Conservation (phyloP, 2,329 filamentous ascomycete species). For the Diaporthe australafricana region DNA sequence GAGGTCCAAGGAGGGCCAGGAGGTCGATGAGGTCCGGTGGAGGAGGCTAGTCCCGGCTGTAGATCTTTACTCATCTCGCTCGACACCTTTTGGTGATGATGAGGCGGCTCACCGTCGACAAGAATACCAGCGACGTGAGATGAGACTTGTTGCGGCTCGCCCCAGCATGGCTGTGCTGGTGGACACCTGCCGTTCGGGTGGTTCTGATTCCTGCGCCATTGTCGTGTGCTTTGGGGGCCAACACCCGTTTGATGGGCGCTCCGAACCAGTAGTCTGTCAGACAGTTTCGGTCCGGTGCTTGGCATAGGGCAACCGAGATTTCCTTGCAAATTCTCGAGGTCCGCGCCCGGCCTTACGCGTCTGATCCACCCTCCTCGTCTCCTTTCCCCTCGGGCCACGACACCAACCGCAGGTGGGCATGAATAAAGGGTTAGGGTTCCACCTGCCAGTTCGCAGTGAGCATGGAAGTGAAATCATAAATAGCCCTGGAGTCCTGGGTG, state of each 20-base stretch:
- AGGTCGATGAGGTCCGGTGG: slow-evolving; percentile 8
- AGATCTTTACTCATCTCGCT: not conserved
- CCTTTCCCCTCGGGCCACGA: not conserved
- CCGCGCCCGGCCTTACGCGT: not conserved
- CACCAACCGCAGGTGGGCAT: not conserved
- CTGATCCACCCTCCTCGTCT: not conserved
- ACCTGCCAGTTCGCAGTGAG: too few species aligned
- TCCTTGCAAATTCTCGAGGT: not conserved
- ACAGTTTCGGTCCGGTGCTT: not conserved
- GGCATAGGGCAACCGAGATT: slow-evolving; percentile 14
- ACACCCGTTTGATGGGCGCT: not conserved
- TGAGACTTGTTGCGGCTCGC: not conserved
- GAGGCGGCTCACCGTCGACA: slow-evolving; percentile 4
- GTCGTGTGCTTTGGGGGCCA: slow-evolving; percentile 1
- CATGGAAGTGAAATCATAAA: too few species aligned
- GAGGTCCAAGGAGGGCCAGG: not conserved
- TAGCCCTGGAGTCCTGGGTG: too few species aligned
- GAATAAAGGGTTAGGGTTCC: not conserved
- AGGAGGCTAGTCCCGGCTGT: not conserved
- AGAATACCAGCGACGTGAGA: not conserved
- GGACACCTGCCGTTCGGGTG: not conserved
- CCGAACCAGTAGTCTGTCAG: not conserved
- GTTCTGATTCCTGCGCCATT: not conserved
- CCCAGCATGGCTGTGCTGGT: not conserved
- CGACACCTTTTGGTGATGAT: not conserved